A percentile compares a stretch with the other conserved stretches of the same genome.
phyloP scores from a whole-genome alignment of 1,284 basidiomycete genomes.

The Leccinum solheimii region DNA sequence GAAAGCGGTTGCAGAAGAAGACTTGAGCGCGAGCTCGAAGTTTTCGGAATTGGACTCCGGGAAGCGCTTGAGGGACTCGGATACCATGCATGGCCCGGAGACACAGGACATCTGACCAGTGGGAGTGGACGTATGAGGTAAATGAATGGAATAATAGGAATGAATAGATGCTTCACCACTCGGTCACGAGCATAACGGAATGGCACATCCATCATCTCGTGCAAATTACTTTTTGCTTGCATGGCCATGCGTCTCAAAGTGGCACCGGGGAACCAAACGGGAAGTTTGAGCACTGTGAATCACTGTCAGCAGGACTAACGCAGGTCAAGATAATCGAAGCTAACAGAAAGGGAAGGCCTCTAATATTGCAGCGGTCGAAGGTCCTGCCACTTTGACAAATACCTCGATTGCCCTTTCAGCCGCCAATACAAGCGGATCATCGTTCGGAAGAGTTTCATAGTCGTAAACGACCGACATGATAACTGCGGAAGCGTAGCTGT shows the following conservation, averaged over 20 bases:
- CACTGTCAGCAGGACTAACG: slow-evolving; percentile 16
- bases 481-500: slow-evolving; percentile 33
- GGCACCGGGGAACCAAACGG: slow-evolving; percentile 33
- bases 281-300: slow-evolving; percentile 31
- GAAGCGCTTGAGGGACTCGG: slow-evolving; percentile 32
- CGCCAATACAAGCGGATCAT: slow-evolving; percentile 30
- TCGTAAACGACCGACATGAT: slow-evolving; percentile 39
- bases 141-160: not conserved
- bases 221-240: slow-evolving; percentile 32
- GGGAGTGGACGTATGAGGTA: not conserved
- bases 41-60: slow-evolving; percentile 15
- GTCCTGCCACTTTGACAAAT: slow-evolving; percentile 30
- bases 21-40: slow-evolving; percentile 32
- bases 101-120: slow-evolving; percentile 15
- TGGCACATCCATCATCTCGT: slow-evolving; percentile 32
- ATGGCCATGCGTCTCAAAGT: slow-evolving; percentile 31
- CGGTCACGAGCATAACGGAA: slow-evolving; percentile 33
- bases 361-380: slow-evolving; percentile 29
- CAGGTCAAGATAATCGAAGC: slow-evolving; percentile 19
- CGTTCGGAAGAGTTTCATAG: slow-evolving; percentile 31
- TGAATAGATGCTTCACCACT: slow-evolving; percentile 17
- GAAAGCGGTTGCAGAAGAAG: slow-evolving; percentile 35
- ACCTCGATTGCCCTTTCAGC: slow-evolving; percentile 34
- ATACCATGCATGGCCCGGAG: slow-evolving; percentile 32
- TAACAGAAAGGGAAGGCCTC: slow-evolving; percentile 36